Evolutionary conservation across 2,329 filamentous ascomycete species (phyloP).

Genomic region (Colletotrichum endophyticum): DNA sequence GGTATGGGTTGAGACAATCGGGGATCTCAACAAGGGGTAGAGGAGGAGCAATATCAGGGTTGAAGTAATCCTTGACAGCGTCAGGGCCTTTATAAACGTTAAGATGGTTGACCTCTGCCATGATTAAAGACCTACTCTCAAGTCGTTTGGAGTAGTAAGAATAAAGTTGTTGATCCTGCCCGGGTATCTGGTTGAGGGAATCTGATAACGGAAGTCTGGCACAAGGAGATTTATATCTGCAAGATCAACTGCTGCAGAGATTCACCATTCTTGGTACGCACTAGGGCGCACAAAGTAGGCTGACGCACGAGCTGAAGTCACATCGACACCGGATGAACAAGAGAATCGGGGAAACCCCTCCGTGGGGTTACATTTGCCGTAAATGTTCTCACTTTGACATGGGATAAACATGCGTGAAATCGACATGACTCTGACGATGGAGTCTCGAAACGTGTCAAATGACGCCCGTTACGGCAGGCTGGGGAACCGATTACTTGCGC

Average conservation of each 20-base stretch:
- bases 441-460: not conserved
- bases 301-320: not conserved
- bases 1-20: conserved; percentile 59
- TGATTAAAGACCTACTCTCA: not conserved
- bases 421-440: not conserved
- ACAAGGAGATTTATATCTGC: not conserved
- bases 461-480: not conserved
- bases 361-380: not conserved
- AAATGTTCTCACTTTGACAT: not conserved
- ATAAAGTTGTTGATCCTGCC: not conserved
- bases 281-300: not conserved
- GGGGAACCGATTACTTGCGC: not conserved
- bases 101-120: conserved; percentile 28
- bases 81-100: conserved; percentile 65
- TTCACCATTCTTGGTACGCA: not conserved
- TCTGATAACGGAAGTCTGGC: not conserved
- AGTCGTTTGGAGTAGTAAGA: not conserved
- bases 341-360: not conserved
- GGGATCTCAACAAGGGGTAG: conserved; percentile 68
- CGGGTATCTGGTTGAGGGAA: conserved; percentile 20
- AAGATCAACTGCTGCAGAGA: not conserved
- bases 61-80: conserved; percentile 62
- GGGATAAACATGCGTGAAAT: not conserved
- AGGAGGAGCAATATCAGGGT: conserved; percentile 62
- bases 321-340: not conserved